Evolutionary conservation across 2,329 filamentous ascomycete genomes (phyloP).

Genomic region (Dothideomycetidae sp.): DNA sequence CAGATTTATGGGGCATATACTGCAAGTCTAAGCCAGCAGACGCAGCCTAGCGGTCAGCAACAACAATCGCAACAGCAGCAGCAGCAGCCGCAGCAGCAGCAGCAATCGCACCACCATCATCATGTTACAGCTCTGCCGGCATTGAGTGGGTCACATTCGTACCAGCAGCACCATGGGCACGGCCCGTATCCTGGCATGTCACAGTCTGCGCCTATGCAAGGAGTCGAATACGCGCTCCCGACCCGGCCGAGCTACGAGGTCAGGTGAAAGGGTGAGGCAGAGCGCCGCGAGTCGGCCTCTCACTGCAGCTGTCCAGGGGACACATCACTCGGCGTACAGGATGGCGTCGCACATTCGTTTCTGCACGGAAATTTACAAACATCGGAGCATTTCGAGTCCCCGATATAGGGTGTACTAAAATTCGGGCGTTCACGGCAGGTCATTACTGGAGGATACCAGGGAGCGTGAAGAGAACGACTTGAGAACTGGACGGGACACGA

Average conservation of each 20-base stretch:
- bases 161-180: constrained; percentile 15
- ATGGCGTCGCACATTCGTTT: background rate
- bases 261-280: constrained; percentile 1
- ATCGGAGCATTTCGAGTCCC: background rate
- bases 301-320: background rate
- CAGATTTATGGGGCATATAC: constrained; percentile 36
- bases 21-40: constrained; percentile 28
- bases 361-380: background rate
- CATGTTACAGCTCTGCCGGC: constrained; percentile 22
- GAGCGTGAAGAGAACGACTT: too few species aligned
- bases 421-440: background rate
- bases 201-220: constrained; percentile 32
- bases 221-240: constrained; percentile 29
- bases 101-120: constrained; percentile 18
- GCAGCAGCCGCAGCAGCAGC: constrained; percentile 19
- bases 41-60: background rate
- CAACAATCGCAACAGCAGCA: too few species aligned
- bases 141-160: constrained; percentile 16
- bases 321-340: background rate
- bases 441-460: constrained; percentile 1
- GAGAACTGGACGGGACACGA: too few species aligned
- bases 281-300: background rate
- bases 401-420: background rate
- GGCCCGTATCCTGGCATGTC: constrained; percentile 11
- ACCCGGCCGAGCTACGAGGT: constrained; percentile 5